Evolutionary conservation across 2,329 filamentous ascomycete species (phyloP).

Genomic region (Curvularia verruculosa): DNA sequence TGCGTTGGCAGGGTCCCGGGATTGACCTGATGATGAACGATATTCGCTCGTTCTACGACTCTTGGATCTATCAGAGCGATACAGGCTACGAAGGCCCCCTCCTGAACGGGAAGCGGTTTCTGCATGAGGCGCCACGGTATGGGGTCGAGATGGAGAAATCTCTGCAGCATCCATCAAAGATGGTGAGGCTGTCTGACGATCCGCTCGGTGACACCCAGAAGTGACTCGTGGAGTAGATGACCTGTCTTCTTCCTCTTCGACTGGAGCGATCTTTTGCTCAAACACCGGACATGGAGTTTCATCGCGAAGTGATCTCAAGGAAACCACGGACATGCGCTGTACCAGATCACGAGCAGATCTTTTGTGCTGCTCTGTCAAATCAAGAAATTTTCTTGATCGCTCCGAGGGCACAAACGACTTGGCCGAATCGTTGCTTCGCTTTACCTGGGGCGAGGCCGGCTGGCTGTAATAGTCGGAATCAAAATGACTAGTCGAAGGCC

Average conservation of each 20-base stretch:
- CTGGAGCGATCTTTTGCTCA: slow-evolving; percentile 15
- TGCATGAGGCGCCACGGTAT: slow-evolving; percentile 18
- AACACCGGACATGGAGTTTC: slow-evolving; percentile 15
- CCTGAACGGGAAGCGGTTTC: slow-evolving; percentile 22
- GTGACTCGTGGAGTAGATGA: slow-evolving; percentile 16
- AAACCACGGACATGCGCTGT: slow-evolving; percentile 41
- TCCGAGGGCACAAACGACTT: slow-evolving; percentile 27
- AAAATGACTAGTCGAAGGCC: slow-evolving; percentile 45
- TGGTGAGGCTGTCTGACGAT: slow-evolving; percentile 8
- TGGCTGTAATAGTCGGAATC: slow-evolving; percentile 50
- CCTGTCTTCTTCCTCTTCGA: slow-evolving; percentile 13
- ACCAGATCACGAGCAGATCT: slow-evolving; percentile 38
- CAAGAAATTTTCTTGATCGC: slow-evolving; percentile 40
- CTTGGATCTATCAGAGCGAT: slow-evolving; percentile 18
- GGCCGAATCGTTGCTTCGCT: slow-evolving; percentile 29
- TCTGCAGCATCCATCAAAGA: slow-evolving; percentile 21
- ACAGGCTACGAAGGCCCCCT: slow-evolving; percentile 32
- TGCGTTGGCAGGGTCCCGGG: slow-evolving; percentile 13
- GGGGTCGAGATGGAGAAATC: slow-evolving; percentile 15
- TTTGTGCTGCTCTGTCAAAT: slow-evolving; percentile 33
- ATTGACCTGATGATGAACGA: slow-evolving; percentile 25
- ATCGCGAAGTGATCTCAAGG: slow-evolving; percentile 28
- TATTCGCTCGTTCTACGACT: slow-evolving; percentile 17
- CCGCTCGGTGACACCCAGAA: slow-evolving; percentile 9
- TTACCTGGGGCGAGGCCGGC: slow-evolving; percentile 38